A percentile compares a stretch with the other conserved stretches of the same genome.
Conservation (phyloP, 2,329 filamentous ascomycete genomes). For the Arthroderma sp. region DNA sequence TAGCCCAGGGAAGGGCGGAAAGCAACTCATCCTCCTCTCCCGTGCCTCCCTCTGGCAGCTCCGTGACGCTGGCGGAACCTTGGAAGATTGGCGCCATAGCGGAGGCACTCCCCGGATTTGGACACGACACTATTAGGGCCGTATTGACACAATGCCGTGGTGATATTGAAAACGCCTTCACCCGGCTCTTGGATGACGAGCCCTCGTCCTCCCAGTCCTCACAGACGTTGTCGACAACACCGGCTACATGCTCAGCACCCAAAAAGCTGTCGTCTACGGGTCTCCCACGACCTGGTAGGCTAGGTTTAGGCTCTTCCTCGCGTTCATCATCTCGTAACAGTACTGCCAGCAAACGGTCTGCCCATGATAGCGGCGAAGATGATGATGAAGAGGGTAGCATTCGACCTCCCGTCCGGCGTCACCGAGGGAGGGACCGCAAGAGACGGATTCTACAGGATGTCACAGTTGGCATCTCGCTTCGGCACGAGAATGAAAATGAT, state of each 20-base stretch:
- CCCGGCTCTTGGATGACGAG: constrained; percentile 38
- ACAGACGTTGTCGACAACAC: background rate
- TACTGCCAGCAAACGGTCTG: constrained; percentile 29
- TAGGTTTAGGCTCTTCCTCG: constrained; percentile 23
- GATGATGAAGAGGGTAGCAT: constrained; percentile 15
- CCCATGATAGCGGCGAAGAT: constrained; percentile 26
- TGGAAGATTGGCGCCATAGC: constrained; percentile 45
- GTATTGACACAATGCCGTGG: constrained; percentile 41
- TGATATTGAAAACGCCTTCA: constrained; percentile 41
- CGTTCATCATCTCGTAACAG: constrained; percentile 30
- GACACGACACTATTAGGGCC: constrained; percentile 39
- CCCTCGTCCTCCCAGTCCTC: constrained; percentile 10
- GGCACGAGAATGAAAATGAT: constrained; percentile 4
- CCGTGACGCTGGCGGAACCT: constrained; percentile 32
- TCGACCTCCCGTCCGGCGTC: constrained; percentile 4
- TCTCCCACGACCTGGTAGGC: constrained; percentile 17
- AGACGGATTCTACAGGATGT: constrained; percentile 11
- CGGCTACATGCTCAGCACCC: constrained; percentile 1
- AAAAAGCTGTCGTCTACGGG: constrained; percentile 11
- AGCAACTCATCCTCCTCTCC: constrained; percentile 1
- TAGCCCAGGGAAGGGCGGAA: background rate
- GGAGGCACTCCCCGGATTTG: constrained; percentile 37
- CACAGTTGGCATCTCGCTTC: constrained; percentile 9
- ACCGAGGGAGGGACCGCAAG: constrained; percentile 8
- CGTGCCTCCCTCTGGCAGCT: constrained; percentile 16